Evolutionary conservation across 208 protist genomes (phyloP), one percentile per base, ranked within the genome.

Genomic region (Vickermania spadyakhi): DNA sequence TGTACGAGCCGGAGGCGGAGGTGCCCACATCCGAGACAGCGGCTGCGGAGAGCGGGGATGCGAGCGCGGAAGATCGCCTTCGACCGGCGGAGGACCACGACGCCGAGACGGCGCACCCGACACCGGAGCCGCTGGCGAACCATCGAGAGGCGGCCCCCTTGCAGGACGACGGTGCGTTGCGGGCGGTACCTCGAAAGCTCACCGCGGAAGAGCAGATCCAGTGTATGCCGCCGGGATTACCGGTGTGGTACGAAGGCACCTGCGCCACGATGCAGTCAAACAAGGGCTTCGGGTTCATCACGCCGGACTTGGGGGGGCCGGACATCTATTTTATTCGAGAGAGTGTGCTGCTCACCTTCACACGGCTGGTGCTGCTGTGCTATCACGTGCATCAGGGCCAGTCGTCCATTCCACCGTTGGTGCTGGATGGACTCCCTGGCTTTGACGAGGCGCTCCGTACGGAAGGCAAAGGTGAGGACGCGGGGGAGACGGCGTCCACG

Each of bases 241-340:
- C 71, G 22, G 68, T 55, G 14, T 54, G 78, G 21, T 81, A 89
- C 69, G 58, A 62, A 2, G 86, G 86, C 3, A 29, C 57, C 23
- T 85, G 77, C 55, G 86, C 77, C 50, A 79, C 85, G 71, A 83
- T 87, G 28, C 80, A 80, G 5, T 59, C 66, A 11, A 64, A 56
- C 23, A 88, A 87, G 36, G 73, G 70, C 41, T 93, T 89, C 62
- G 86, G 86, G 52, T 93, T 93, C 54, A 65, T 93, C 54, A 59
- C 77, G 18, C 82, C 86, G 1, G 76, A 84, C 36, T 7, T 85
- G 1, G 86, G 86, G 7, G 82, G 82, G 1, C 86, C 86, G 0
- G 86, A 93, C 62, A 72, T 93, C 3, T 93, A 89, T 75, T 93
- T 93, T 55, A 79, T 75, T 11, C 64, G 65, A 11, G 72, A 86